Base-by-base conservation (phyloP, 2,329 filamentous ascomycete species). In the Colletotrichum agaves region DNA sequence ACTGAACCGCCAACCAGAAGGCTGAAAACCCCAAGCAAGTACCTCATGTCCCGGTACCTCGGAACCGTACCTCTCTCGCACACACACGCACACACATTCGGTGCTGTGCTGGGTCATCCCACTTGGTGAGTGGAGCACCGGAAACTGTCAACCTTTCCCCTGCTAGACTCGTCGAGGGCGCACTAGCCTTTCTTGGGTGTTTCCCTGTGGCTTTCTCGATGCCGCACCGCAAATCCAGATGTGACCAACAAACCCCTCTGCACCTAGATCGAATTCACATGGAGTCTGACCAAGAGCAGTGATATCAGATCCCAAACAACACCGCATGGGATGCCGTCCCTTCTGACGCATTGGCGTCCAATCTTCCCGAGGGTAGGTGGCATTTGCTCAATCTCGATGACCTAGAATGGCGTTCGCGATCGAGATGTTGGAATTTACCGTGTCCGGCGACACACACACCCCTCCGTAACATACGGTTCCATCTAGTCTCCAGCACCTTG, bases 331-430 rank as follows among this genome's bases (percentile, higher is more conserved):
- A 62, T 49, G 47, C 53, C 33, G 46, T 55, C 27, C 52, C 53
- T 57, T 63, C 61, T 60, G 65, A 65, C 55, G 65, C 65, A 60
- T 47, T 65, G 61, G 61, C 64, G 55, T 50, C 61, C 61, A 65
- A 60, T 55, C 46, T 55, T 60, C 43, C 33, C 50, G 50, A 49
- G 46, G 17, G 4, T 19, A 55, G 65, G 61, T 68, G 61, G 65
- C 35, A 68, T 68, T 68, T 65, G 19, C 47, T 60, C 39, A 68
- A 68, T 68, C 65, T 68, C 65, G 65, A 68, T 68, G 65, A 65
- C 53, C 50, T 43, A 61, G 55, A 60, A 68, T 68, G 65, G 65
- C 65, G 65, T 68, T 68, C 61, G 61, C 61, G 65, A 68, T 68
- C 65, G 65, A 68, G 65, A 68, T 68, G 65, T 68, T 65, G 35